These are phyloP conservation scores for Yamagishiella unicocca DNA, from an alignment of 139 green algal species.

Conservation along the genomic window DNA sequence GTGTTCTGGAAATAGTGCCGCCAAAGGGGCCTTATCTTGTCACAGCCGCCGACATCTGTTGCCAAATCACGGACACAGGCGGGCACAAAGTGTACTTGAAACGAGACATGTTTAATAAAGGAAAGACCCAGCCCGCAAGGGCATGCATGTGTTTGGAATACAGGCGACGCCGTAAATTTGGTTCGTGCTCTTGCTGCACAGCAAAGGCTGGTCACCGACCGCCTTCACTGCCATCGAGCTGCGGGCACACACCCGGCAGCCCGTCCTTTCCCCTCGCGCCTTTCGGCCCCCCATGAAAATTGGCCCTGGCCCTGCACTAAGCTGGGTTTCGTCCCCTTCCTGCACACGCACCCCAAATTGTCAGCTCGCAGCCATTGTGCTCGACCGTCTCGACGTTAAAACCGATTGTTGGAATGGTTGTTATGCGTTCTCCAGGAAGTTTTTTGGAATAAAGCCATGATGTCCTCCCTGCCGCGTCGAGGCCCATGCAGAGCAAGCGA, in stretches of 20 bases:
- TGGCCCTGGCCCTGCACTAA: background rate
- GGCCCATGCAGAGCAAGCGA: background rate
- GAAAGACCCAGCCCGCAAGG: background rate
- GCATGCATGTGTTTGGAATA: background rate
- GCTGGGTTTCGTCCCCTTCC: background rate
- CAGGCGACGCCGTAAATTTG: background rate
- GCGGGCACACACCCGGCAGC: background rate
- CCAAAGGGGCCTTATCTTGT: slow-evolving; percentile 65
- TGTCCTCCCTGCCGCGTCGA: slow-evolving; percentile 33
- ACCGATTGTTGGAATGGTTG: slow-evolving; percentile 54
- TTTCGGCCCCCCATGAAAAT: background rate
- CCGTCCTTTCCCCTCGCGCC: too few species aligned
- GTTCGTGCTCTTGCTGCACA: background rate
- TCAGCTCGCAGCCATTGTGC: background rate
- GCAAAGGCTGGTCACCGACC: too few species aligned
- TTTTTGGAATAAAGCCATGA: slow-evolving; percentile 46
- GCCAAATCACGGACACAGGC: too few species aligned
- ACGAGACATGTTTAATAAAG: background rate
- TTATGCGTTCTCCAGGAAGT: slow-evolving; percentile 39
- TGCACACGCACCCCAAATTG: slow-evolving; percentile 42
- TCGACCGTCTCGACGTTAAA: slow-evolving; percentile 56
- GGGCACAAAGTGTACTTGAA: background rate
- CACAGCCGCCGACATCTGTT: slow-evolving; percentile 49
- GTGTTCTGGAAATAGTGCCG: too few species aligned
- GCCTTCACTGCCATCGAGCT: background rate